Evolutionary conservation across 2,329 filamentous ascomycete genomes (phyloP), one percentile per base, ranked within the genome.

Genomic region (Leptographium galeiforme): DNA sequence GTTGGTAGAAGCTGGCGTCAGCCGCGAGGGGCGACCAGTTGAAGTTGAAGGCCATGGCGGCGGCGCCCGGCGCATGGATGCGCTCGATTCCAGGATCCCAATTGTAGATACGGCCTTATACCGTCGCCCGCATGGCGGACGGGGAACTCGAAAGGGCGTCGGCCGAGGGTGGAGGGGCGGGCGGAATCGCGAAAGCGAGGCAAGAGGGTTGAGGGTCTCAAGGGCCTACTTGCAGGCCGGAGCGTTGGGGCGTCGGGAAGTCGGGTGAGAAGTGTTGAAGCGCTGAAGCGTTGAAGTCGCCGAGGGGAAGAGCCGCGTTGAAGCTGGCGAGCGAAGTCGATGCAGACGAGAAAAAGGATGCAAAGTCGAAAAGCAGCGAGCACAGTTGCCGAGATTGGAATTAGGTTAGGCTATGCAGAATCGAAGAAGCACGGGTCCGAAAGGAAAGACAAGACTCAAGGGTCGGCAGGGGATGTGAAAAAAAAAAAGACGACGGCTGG

Each of bases 21-120:
- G 91, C 91, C 72, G 94, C 93, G 60, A 98, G 79, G 66, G 93
- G 93, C 79, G 89, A 95, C 93, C 93, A 98, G 88, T 97, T 97
- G 87, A 98, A 98, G 77, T 97, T 97, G 86, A 98, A 98, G 62
- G 93, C 93, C 93, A 98, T 98, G 71, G 19, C n/a, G 52, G 38
- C 48, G 48, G 38, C 38, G 25, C 36, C 48, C n/a, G 48, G 13
- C 12, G 48, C n/a, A 13, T 12, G 6, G 18, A 19, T 32, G 48
- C 7, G 10, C 10, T 19, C 38, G 32, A 34, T 19, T 34, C 25
- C 2, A 16, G 33, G n/a, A 33, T 48, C 19, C 13, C 44, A 40
- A 25, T 43, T 44, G 45, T 36, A 43, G 10, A 36, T 19, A 18
- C 45, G 25, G 16, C 12, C 33, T 38, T 45, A 45, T 38, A 16